Base-by-base conservation (phyloP, 257 asterid genomes). In the Craterostigma plantagineum region DNA sequence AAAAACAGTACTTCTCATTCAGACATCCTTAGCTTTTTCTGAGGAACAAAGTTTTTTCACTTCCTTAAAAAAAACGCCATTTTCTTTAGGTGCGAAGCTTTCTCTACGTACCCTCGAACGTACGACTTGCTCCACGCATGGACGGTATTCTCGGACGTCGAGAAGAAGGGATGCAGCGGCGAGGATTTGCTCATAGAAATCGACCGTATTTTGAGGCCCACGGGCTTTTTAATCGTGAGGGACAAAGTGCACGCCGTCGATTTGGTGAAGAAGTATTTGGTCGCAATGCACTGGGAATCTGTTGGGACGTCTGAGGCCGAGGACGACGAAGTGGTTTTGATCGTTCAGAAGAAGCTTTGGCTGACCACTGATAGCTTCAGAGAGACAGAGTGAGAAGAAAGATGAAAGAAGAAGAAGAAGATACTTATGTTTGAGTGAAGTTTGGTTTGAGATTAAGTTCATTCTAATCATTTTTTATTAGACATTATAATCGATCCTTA, bases 1-100 rank as follows among this genome's bases (percentile, higher is more conserved):
- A n/a, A n/a, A n/a, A n/a, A n/a, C n/a, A n/a, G n/a, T n/a, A n/a
- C n/a, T n/a, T n/a, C n/a, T n/a, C n/a, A n/a, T n/a, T n/a, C n/a
- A n/a, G n/a, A n/a, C n/a, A n/a, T n/a, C n/a, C n/a, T n/a, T n/a
- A n/a, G n/a, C n/a, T n/a, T n/a, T n/a, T n/a, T n/a, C n/a, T n/a
- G n/a, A n/a, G n/a, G n/a, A n/a, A n/a, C n/a, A n/a, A n/a, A n/a
- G n/a, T n/a, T n/a, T n/a, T n/a, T n/a, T n/a, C n/a, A n/a, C n/a
- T n/a, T n/a, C n/a, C n/a, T n/a, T n/a, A n/a, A n/a, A n/a, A n/a
- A n/a, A n/a, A n/a, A n/a, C n/a, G n/a, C n/a, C n/a, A n/a, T n/a
- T n/a, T n/a, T n/a, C n/a, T 42, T 41, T 73, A 85, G 96, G 96
- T 86, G 97, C 34, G 97, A 81, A 65, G 81, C 97, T 51, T 86